These are phyloP conservation scores for Gomphus bonarii DNA, from an alignment of 1,284 basidiomycete genomes.

Conservation along the genomic window DNA sequence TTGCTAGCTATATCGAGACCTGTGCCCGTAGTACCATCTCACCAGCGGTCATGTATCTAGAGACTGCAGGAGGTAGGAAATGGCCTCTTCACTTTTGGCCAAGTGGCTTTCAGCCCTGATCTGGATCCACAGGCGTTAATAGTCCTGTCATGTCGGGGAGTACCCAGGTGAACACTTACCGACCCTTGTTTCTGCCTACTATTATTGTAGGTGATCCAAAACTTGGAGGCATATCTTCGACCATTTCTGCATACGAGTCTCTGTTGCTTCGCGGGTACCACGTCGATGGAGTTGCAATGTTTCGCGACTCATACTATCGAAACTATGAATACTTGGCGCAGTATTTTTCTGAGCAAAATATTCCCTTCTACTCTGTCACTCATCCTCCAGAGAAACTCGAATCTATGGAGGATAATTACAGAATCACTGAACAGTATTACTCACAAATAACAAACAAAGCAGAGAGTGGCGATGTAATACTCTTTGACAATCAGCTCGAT, in stretches of 20 bases:
- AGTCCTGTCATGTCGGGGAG: slow-evolving; percentile 83
- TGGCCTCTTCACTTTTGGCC: not conserved
- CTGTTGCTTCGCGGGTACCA: slow-evolving; percentile 84
- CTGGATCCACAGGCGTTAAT: slow-evolving; percentile 63
- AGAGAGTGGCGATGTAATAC: slow-evolving; percentile 31
- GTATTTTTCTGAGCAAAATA: slow-evolving; percentile 69
- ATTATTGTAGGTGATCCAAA: slow-evolving; percentile 82
- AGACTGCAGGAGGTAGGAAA: slow-evolving; percentile 85
- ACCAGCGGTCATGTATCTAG: slow-evolving; percentile 70
- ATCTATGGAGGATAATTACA: slow-evolving; percentile 39
- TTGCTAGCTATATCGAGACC: slow-evolving; percentile 50
- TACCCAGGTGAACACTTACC: slow-evolving; percentile 78
- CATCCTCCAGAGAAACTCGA: slow-evolving; percentile 48
- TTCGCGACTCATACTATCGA: slow-evolving; percentile 78
- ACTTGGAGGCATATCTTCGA: slow-evolving; percentile 93
- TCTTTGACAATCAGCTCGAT: slow-evolving; percentile 54
- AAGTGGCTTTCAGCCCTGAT: not conserved
- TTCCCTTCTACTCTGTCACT: slow-evolving; percentile 48
- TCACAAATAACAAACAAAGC: slow-evolving; percentile 18
- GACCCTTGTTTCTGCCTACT: slow-evolving; percentile 79
- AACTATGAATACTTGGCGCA: slow-evolving; percentile 77
- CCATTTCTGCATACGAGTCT: slow-evolving; percentile 89
- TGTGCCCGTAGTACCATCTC: slow-evolving; percentile 29
- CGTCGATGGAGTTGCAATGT: slow-evolving; percentile 80
- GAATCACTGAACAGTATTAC: slow-evolving; percentile 66